phyloP scores from a whole-genome alignment of 2,329 filamentous ascomycete species.

The Orbilia blumenaviensis region DNA sequence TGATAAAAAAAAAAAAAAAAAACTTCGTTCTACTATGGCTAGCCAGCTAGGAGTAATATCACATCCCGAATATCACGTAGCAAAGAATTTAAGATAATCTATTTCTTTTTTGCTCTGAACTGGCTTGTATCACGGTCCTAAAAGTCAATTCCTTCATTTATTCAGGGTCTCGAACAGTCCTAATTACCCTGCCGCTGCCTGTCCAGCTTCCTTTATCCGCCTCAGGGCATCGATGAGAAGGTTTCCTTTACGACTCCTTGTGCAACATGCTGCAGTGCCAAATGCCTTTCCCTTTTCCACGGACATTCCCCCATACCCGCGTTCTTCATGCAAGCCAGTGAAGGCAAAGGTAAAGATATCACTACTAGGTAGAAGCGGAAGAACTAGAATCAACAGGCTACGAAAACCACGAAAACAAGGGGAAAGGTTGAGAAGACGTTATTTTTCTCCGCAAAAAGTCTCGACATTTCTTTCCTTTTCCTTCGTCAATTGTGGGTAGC shows the following conservation, averaged over 20 bases:
- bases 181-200: slow-evolving; percentile 27
- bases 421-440: not conserved
- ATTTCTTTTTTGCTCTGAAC: not conserved
- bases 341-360: slow-evolving; percentile 1
- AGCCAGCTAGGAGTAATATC: not conserved
- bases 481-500: not conserved
- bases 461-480: too few species aligned
- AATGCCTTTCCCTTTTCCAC: slow-evolving; percentile 24
- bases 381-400: too few species aligned
- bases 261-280: not conserved
- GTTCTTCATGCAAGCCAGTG: not conserved
- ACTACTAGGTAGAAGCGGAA: not conserved
- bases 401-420: not conserved
- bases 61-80: too few species aligned
- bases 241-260: not conserved
- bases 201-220: slow-evolving; percentile 24
- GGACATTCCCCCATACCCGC: not conserved
- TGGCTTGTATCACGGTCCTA: slow-evolving; percentile 30
- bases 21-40: not conserved
- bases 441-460: slow-evolving; percentile 44
- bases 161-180: slow-evolving; percentile 5
- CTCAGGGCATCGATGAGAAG: slow-evolving; percentile 13
- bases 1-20: not conserved
- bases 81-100: not conserved
- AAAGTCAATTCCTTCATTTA: slow-evolving; percentile 8